Percentiles rank a stretch among this genome's conserved stretches.
phyloP scores from a whole-genome alignment of 495 filamentous ascomycete species.

The Penicillium odoratum region DNA sequence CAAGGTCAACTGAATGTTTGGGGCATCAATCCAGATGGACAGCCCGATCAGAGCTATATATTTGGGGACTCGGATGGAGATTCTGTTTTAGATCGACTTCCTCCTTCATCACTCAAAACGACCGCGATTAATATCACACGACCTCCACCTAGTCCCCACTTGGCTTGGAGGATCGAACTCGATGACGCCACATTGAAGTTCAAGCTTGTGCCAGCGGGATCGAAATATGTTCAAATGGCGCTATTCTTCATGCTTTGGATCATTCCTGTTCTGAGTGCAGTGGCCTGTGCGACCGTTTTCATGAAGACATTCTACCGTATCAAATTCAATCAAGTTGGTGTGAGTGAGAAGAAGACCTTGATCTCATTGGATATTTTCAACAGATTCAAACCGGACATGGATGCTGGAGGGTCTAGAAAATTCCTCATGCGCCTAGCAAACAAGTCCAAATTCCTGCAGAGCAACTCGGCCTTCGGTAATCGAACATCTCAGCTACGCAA shows the following conservation, averaged over 20 bases:
- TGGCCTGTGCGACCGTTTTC: constrained; percentile 56
- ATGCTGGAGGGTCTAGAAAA: constrained; percentile 28
- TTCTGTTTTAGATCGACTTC: constrained; percentile 61
- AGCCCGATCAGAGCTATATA: constrained; percentile 59
- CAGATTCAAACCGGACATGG: constrained; percentile 22
- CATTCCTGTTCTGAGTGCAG: constrained; percentile 53
- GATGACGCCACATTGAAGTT: constrained; percentile 58
- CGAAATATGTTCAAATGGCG: constrained; percentile 55
- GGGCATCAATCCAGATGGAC: constrained; percentile 66
- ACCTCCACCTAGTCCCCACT: constrained; percentile 52
- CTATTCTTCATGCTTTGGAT: constrained; percentile 59
- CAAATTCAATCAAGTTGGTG: constrained; percentile 68
- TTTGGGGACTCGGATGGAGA: constrained; percentile 64
- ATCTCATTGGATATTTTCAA: constrained; percentile 39
- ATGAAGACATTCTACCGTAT: constrained; percentile 68
- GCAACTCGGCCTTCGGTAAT: constrained; percentile 47
- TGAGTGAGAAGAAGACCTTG: constrained; percentile 49
- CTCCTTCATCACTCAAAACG: constrained; percentile 57
- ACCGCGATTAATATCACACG: constrained; percentile 63
- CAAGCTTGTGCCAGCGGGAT: constrained; percentile 54
- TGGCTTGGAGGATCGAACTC: constrained; percentile 57
- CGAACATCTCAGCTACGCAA: constrained; percentile 47
- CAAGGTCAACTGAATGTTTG: constrained; percentile 66
- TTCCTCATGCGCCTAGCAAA: constrained; percentile 36
- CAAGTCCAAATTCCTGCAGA: constrained; percentile 47